Evolutionary conservation across 805 yeast genomes (phyloP).

Genomic region (Sporopachydermia quercuum): DNA sequence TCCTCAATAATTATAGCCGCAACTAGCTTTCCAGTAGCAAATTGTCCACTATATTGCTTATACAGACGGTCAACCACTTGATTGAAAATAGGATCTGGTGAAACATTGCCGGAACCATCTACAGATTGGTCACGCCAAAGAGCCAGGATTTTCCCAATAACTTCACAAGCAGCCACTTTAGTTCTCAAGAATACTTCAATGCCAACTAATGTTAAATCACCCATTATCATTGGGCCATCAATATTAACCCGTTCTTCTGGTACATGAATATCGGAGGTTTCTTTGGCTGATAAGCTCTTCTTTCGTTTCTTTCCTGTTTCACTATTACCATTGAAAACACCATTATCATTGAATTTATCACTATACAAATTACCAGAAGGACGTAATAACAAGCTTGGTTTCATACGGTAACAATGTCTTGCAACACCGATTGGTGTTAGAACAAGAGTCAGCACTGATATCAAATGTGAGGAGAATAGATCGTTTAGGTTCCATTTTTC

Average conservation of each 20-base stretch:
- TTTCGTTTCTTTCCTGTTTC: conserved; percentile 26
- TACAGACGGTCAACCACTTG: conserved; percentile 11
- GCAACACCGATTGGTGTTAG: conserved; percentile 95
- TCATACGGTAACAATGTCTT: conserved; percentile 77
- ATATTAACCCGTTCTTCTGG: conserved; percentile 50
- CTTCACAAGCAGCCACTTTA: conserved; percentile 59
- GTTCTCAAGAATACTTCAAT: conserved; percentile 58
- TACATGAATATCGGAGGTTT: conserved; percentile 27
- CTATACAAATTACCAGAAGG: conserved; percentile 51
- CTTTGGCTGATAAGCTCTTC: conserved; percentile 8
- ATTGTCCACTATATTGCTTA: conserved; percentile 38
- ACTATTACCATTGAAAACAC: conserved; percentile 23
- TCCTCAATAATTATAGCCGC: conserved; percentile 60
- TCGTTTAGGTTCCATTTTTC: conserved; percentile 25
- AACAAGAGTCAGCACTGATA: conserved; percentile 46
- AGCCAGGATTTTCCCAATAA: conserved; percentile 41
- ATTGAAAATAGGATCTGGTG: conserved; percentile 7
- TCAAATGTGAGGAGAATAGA: conserved; percentile 39
- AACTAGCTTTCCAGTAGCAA: conserved; percentile 70
- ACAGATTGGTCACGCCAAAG: conserved; percentile 7
- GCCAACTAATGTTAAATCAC: conserved; percentile 82
- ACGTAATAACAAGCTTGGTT: conserved; percentile 52
- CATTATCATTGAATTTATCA: conserved; percentile 10
- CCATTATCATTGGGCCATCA: conserved; percentile 83
- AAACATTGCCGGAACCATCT: conserved; percentile 3